Evolutionary conservation across 108 stramenopile genomes (phyloP), one percentile per base, ranked within the genome.

Genomic region (Conticribra guillardii): DNA sequence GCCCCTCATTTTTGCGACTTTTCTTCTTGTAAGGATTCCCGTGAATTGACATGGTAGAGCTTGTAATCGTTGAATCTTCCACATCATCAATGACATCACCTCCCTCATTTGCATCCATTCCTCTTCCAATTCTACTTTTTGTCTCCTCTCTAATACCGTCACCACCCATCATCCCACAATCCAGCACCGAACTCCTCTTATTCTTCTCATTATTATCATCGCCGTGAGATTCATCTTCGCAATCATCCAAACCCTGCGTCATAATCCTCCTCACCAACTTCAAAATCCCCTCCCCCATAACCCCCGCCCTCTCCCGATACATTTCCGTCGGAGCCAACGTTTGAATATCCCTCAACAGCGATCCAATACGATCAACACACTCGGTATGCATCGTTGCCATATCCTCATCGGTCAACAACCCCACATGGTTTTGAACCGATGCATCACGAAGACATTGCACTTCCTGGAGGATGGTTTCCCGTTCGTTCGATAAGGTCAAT

Each of bases 401-500:
- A 4, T 70, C 31, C 33, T 70, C 69, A 27, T 64, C 56, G 4
- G 76, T 52, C 8, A 62, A 29, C 32, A 58, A 44, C 27, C 44
- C 17, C 0, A 27, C 28, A 1, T 48, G 47, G 45, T 53, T 37
- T 26, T 53, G 48, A 19, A 54, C 49, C 9, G 61, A 59, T 60
- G 26, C 37, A 9, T 48, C 52, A 9, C 50, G 56, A 28, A 74
- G 41, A 0, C 41, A 32, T 18, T 30, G 23, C 3, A 78, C 23
- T 45, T 64, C 62, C 52, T 77, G 30, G 17, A 77, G 48, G 21
- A 76, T 76, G 7, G 63, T 61, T 44, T 76, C 76, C 30, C 62
- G 52, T 53, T 77, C 76, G 33, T 77, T 45, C 7, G 67, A 64
- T 17, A 77, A 33, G 0, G 53, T 52, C 3, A 77, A 28, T 1